Base-by-base conservation (phyloP, 768 basidiomycete genomes). In the Tricholoma matsutake region DNA sequence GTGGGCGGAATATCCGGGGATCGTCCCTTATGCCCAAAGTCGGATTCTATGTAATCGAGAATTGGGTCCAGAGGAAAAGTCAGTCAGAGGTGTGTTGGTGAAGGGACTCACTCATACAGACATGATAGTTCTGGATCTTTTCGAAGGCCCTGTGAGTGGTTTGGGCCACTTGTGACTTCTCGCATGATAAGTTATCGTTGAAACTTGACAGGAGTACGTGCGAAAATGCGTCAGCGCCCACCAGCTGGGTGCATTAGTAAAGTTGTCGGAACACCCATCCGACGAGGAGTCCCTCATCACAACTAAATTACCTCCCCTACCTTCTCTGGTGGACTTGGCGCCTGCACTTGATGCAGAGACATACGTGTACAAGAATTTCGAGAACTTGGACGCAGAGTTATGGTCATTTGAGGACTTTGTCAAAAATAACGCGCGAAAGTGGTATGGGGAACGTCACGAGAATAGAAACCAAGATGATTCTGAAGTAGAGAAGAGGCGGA, bases 381-480 rank as follows among this genome's bases (percentile, higher is more conserved):
- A 66, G 0, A 62, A 72, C 6, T 76, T 98, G 7, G 76, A 83
- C 25, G 76, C 84, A 0, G 77, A 79, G 31, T 73, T 91, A 4
- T 98, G 96, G 96, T 82, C 86, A 0, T 95, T 89, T 67, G 84
- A 86, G n/a, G 83, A 86, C 3, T 97, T 97, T 68, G 80, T 96
- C 31, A 73, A 75, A 67, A 82, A 89, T 31, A 90, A 86, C 64
- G 87, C 91, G 2, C 85, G 84, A 81, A 88, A 88, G 60, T 96
- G 94, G 94, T 80, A 89, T 25, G 62, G 18, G 32, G 55, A 18
- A 59, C 22, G 34, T 18, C 29, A n/a, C 47, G 65, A 43, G 22
- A 34, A 20, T 41, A 41, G 49, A 54, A 49, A 16, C 5, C 6
- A 32, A 18, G 31, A 53, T 47, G 22, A 56, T 29, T 28, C 51